phyloP scores from a whole-genome alignment of 2,329 filamentous ascomycete species.

The Xylariaceae sp. region DNA sequence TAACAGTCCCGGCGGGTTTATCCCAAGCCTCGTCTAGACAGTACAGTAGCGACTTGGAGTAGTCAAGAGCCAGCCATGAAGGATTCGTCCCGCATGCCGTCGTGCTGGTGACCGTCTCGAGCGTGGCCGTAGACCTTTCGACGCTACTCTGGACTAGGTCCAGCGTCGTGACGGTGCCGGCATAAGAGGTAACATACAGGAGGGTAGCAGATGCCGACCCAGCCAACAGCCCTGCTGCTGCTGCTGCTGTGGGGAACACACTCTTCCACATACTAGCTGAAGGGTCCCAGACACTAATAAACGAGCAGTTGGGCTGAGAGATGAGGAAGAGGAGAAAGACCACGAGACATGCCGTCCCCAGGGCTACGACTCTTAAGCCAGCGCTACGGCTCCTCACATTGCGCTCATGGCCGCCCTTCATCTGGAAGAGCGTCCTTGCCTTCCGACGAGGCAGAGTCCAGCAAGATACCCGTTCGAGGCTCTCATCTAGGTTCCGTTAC shows the following conservation, averaged over 20 bases:
- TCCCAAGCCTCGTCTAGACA: constrained; percentile 63
- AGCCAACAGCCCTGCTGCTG: constrained; percentile 34
- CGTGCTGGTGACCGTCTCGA: constrained; percentile 51
- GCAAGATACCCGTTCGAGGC: constrained; percentile 1
- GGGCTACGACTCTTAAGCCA: constrained; percentile 23
- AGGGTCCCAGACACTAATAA: constrained; percentile 4
- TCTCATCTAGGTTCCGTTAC: too few relatives aligned
- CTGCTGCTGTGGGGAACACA: constrained; percentile 34
- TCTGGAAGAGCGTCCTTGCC: constrained; percentile 17
- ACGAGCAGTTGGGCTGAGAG: constrained; percentile 1
- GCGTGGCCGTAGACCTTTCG: constrained; percentile 37
- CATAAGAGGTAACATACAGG: constrained; percentile 57
- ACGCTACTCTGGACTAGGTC: constrained; percentile 44
- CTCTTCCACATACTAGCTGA: constrained; percentile 36
- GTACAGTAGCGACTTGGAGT: constrained; percentile 56
- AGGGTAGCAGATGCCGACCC: constrained; percentile 45
- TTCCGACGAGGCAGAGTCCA: constrained; percentile 22
- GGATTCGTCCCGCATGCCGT: constrained; percentile 59
- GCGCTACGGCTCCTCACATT: neutral
- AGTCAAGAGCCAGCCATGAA: constrained; percentile 66
- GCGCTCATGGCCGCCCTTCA: constrained; percentile 8
- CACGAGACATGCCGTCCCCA: constrained; percentile 18
- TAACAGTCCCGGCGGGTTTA: constrained; percentile 31
- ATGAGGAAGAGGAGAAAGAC: constrained; percentile 17
- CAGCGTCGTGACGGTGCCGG: constrained; percentile 55